phyloP scores from a whole-genome alignment of 1,139 yeast genomes.

The Diutina catenulata region DNA sequence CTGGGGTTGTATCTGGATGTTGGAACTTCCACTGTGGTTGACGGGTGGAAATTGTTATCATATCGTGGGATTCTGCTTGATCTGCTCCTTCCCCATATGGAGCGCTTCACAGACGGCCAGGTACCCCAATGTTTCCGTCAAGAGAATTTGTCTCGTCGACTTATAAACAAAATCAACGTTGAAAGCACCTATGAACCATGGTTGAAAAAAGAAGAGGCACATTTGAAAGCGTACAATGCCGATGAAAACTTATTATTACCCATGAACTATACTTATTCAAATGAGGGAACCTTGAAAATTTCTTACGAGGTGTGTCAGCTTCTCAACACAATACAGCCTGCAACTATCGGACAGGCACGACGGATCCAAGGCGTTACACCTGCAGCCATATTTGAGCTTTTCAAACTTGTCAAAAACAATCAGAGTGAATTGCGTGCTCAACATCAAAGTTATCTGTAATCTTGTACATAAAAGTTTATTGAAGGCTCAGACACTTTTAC shows the following conservation, averaged over 20 bases:
- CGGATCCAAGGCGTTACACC: constrained; percentile 93
- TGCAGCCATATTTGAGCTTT: constrained; percentile 62
- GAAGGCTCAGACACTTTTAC: too few relatives aligned
- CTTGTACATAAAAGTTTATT: too few relatives aligned
- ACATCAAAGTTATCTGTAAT: background rate
- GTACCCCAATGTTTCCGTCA: constrained; percentile 12
- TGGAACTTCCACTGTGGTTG: constrained; percentile 19
- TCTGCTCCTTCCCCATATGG: constrained; percentile 22
- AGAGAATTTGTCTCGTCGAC: constrained; percentile 39
- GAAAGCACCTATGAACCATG: constrained; percentile 82
- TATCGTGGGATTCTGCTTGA: constrained; percentile 23
- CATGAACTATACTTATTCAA: constrained; percentile 44
- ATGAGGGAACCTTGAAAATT: constrained; percentile 35
- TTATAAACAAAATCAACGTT: constrained; percentile 52
- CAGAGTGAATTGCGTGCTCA: background rate
- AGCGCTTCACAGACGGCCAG: constrained; percentile 11
- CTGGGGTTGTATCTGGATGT: background rate
- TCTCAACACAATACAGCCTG: constrained; percentile 69
- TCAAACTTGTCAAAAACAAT: constrained; percentile 23
- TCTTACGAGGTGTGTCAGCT: constrained; percentile 67
- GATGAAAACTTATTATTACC: constrained; percentile 74
- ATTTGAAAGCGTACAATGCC: constrained; percentile 65
- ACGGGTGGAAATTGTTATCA: constrained; percentile 35
- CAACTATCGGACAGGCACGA: constrained; percentile 88
- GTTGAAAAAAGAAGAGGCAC: constrained; percentile 58